Conservation (phyloP, 2,329 filamentous ascomycete genomes). For the Sporothrix pseudoabietina region DNA sequence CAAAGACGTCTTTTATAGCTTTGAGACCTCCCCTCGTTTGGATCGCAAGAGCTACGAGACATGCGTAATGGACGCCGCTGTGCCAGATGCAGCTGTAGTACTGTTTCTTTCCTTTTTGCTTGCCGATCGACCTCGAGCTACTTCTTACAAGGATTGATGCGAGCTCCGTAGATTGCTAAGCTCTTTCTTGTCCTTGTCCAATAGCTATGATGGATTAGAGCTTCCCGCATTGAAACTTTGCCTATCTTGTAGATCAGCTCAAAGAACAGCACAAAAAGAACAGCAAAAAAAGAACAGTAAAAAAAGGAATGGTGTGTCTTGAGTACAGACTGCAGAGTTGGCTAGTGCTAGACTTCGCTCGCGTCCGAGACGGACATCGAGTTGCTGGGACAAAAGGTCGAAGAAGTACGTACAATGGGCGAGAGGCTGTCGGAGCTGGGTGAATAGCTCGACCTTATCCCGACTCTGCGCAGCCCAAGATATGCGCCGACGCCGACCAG, state of each 20-base stretch:
- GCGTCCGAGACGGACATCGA: not conserved
- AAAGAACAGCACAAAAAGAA: not conserved
- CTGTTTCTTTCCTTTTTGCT: not conserved
- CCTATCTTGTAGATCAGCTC: not conserved
- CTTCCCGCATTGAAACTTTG: not conserved
- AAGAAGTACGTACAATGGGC: not conserved
- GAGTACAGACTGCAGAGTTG: no score
- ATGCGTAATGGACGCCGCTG: not conserved
- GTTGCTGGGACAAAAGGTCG: not conserved
- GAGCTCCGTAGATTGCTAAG: not conserved
- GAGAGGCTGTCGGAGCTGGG: not conserved
- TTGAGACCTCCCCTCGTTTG: no score
- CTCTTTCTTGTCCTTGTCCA: not conserved
- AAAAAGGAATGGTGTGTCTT: not conserved
- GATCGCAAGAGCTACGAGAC: not conserved
- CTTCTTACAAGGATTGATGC: not conserved
- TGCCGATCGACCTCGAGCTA: not conserved
- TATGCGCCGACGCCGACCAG: not conserved
- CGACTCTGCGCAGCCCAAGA: not conserved
- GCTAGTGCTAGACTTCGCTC: not conserved
- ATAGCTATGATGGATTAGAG: not conserved
- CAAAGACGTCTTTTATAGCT: conserved; percentile 14
- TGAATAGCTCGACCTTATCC: not conserved
- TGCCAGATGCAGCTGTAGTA: not conserved
- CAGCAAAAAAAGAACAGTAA: no score